Evolutionary conservation across 2,329 filamentous ascomycete species (phyloP).

Genomic region (Ophiostoma sp.): DNA sequence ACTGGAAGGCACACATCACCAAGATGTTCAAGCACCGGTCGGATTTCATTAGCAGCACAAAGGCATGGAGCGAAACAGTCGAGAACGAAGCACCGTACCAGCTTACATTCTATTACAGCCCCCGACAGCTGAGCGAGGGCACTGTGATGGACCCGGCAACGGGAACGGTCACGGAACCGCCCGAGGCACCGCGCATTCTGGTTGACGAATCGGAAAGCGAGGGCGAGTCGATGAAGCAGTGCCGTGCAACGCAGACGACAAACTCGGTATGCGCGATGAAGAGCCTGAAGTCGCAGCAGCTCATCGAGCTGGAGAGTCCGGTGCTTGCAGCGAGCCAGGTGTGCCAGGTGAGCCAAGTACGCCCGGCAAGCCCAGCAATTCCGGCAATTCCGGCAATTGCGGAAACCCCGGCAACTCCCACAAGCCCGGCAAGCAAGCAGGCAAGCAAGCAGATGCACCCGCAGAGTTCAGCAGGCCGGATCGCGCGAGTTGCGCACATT

Average conservation of each 20-base stretch:
- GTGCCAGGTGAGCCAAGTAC: neutral
- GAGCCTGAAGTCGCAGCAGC: neutral
- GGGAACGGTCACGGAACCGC: neutral
- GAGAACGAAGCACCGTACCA: neutral
- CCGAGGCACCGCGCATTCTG: neutral
- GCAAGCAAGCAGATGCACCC: neutral
- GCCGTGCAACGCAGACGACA: conserved; percentile 18
- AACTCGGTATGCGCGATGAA: neutral
- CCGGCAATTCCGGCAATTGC: neutral
- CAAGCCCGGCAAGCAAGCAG: neutral
- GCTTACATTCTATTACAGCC: neutral
- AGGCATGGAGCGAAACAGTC: neutral
- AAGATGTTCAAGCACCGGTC: neutral
- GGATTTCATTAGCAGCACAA: neutral
- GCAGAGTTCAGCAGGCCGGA: neutral
- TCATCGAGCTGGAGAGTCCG: neutral
- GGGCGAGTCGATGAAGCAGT: neutral
- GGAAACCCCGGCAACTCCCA: neutral
- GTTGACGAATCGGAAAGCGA: neutral
- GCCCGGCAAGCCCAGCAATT: neutral
- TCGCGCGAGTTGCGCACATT: neutral
- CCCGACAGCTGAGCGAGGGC: neutral
- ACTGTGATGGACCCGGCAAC: conserved; percentile 8
- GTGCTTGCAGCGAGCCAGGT: neutral
- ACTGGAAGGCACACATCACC: neutral